A percentile compares a stretch with the other conserved stretches of the same genome.
These are phyloP conservation scores for Rhizopogon salebrosus DNA, from an alignment of 768 basidiomycete species.

Conservation along the genomic window DNA sequence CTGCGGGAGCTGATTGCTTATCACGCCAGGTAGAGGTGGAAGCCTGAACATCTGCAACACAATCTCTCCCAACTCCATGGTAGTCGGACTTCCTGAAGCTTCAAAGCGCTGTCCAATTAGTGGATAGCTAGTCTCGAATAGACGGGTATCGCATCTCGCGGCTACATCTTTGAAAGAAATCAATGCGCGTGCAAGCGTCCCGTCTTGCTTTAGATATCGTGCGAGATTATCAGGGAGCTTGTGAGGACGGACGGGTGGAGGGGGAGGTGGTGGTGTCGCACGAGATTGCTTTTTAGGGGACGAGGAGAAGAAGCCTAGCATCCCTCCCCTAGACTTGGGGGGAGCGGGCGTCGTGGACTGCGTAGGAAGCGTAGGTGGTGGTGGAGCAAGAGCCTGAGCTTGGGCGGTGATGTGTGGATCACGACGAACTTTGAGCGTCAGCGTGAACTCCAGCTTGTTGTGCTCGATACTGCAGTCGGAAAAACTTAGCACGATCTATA, in stretches of 20 bases:
- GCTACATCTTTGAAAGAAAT: constrained; percentile 88
- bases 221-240: constrained; percentile 71
- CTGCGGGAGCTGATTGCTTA: constrained; percentile 76
- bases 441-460: constrained; percentile 91
- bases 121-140: constrained; percentile 81
- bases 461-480: constrained; percentile 67
- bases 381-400: constrained; percentile 56
- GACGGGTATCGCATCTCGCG: constrained; percentile 72
- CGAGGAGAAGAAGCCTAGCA: constrained; percentile 72
- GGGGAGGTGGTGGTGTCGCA: constrained; percentile 37
- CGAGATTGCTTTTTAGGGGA: constrained; percentile 68
- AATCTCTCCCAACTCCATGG: constrained; percentile 81
- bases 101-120: constrained; percentile 73
- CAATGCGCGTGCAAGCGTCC: constrained; percentile 84
- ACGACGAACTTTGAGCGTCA: constrained; percentile 80
- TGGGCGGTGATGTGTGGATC: constrained; percentile 83
- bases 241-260: constrained; percentile 31
- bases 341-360: constrained; percentile 43
- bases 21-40: constrained; percentile 81
- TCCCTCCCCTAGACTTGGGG: constrained; percentile 54
- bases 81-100: constrained; percentile 43
- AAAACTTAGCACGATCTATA: neutral
- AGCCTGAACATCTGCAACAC: constrained; percentile 87
- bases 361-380: constrained; percentile 40
- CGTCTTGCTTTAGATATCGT: constrained; percentile 77